A percentile compares a stretch with the other conserved stretches of the same genome.
Evolutionary conservation across 176 grass and related monocot genomes (phyloP).

Genomic region (Oryza nivara): DNA sequence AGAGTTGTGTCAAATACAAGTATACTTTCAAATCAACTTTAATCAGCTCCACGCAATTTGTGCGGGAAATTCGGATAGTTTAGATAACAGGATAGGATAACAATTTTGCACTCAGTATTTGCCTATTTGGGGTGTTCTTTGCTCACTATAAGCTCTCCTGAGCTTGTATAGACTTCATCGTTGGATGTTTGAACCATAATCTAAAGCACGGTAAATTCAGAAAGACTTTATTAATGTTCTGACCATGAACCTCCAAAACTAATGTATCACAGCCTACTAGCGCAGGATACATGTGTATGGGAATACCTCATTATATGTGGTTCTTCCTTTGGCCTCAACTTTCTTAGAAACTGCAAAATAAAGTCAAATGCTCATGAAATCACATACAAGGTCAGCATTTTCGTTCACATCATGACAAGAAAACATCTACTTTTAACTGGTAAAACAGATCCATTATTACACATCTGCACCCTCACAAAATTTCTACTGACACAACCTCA

Average conservation of each 20-base stretch:
- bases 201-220: background rate
- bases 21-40: background rate
- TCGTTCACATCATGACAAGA: conserved; percentile 14
- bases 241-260: conserved; percentile 3
- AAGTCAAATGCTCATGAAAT: conserved; percentile 32
- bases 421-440: conserved; percentile 3
- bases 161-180: conserved; percentile 6
- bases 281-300: conserved; percentile 17
- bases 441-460: conserved; percentile 5
- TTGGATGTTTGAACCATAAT: conserved; percentile 5
- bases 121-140: conserved; percentile 11
- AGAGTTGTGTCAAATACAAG: background rate
- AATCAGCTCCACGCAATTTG: background rate
- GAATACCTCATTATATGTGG: conserved; percentile 90
- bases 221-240: conserved; percentile 12
- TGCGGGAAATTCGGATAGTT: background rate
- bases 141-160: background rate
- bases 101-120: conserved; percentile 21
- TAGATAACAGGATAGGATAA: background rate
- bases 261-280: conserved; percentile 19
- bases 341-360: conserved; percentile 87
- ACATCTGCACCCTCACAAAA: background rate
- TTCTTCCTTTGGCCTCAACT: conserved; percentile 87
- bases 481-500: conserved; percentile 13
- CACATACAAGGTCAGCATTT: conserved; percentile 24